Evolutionary conservation across 257 asterid genomes (phyloP).

Genomic region (Plectranthus barbatus): DNA sequence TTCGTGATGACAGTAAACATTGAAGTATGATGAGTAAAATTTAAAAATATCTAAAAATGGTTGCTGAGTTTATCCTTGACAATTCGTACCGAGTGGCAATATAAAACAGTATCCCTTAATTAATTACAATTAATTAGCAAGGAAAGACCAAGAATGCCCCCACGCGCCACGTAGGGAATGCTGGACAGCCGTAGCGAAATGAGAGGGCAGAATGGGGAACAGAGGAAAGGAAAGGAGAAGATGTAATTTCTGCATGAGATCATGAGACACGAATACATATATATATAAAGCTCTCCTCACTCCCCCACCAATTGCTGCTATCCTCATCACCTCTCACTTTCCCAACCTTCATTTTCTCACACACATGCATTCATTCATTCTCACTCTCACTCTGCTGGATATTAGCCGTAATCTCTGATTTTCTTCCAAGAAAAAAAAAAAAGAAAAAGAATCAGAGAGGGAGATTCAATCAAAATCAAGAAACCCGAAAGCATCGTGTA

Average conservation of each 20-base stretch:
- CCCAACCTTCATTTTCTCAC: constrained; percentile 5
- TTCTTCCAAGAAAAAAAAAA: no score
- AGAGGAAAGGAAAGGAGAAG: background rate
- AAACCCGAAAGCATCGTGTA: background rate
- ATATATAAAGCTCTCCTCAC: constrained; percentile 45
- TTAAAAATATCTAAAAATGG: background rate
- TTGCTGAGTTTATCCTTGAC: background rate
- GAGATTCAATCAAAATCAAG: background rate
- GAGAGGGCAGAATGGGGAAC: constrained; percentile 20
- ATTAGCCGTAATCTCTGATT: no score
- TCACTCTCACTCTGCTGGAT: no score
- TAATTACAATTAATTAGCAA: constrained; percentile 5
- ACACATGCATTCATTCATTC: background rate
- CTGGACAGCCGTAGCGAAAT: background rate
- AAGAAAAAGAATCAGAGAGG: no score
- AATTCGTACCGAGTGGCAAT: background rate
- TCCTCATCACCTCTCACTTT: background rate
- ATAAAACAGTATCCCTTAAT: background rate
- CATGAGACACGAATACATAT: constrained; percentile 57
- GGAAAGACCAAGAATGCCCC: background rate
- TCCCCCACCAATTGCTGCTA: constrained; percentile 33
- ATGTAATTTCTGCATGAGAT: constrained; percentile 48
- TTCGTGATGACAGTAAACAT: no score
- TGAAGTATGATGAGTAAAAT: no score
- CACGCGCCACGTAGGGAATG: constrained; percentile 1